A percentile compares a stretch with the other conserved stretches of the same genome.
Evolutionary conservation across 257 asterid genomes (phyloP).

Genomic region (Gentiana dahurica): DNA sequence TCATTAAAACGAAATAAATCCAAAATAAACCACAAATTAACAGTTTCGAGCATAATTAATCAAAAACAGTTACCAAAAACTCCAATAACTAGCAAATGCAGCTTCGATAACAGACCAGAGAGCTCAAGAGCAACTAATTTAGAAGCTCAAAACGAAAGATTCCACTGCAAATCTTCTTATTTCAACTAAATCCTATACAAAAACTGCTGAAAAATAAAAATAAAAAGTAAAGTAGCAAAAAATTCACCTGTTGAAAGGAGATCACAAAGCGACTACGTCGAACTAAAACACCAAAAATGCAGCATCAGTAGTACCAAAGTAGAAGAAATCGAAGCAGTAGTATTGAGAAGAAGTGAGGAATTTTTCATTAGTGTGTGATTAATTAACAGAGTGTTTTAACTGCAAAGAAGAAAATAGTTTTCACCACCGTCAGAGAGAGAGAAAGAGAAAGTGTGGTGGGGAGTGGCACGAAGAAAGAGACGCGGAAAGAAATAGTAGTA

Average conservation of each 20-base stretch:
- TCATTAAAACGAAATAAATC: too few relatives aligned
- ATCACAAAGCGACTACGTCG: constrained; percentile 21
- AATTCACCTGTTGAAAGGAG: constrained; percentile 32
- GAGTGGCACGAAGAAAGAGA: too few relatives aligned
- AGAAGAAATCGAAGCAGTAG: constrained; percentile 9
- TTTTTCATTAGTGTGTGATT: not conserved
- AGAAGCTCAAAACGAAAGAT: constrained; percentile 31
- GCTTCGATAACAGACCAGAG: too few relatives aligned
- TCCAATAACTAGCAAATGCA: too few relatives aligned
- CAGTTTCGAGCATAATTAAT: not conserved
- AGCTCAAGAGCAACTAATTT: not conserved
- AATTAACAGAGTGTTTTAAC: not conserved
- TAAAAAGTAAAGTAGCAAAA: constrained; percentile 6
- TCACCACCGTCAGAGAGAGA: constrained; percentile 9
- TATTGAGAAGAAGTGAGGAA: not conserved
- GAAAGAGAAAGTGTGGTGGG: not conserved
- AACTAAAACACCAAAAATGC: constrained; percentile 10
- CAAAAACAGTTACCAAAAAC: too few relatives aligned
- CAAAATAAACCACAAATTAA: constrained; percentile 1
- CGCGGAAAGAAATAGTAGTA: constrained; percentile 1
- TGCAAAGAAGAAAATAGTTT: too few relatives aligned
- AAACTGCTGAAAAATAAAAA: constrained; percentile 13
- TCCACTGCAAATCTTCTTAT: constrained; percentile 1
- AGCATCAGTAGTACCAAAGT: constrained; percentile 14
- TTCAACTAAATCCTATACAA: constrained; percentile 11